Base-by-base conservation (phyloP, 805 yeast species). In the Wickerhamomyces pijperi region DNA sequence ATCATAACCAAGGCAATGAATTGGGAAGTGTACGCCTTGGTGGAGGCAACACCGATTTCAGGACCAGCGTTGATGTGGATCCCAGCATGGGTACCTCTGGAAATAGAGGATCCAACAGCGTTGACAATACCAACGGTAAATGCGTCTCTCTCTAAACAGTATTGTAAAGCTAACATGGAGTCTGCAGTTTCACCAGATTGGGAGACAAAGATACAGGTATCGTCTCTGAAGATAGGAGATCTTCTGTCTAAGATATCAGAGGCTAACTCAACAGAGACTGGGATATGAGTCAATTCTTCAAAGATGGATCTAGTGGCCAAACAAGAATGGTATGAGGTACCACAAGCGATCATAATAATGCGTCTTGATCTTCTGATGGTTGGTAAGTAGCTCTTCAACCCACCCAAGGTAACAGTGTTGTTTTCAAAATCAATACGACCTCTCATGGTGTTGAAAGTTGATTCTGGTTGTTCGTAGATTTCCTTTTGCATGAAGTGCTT, bases 141-240 rank as follows among this genome's bases (percentile, higher is more conserved):
- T 28, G 98, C 97, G 51, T 97, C 98, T 57, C 96, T 81, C 56
- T 94, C 97, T 56, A 82, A 73, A 68, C 97, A 90, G 67, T 87
- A 88, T 60, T 86, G 90, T 53, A 92, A 75, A 19, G 97, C 97
- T 58, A 86, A 73, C 76, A 92, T 83, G 7, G 95, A 78, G 63
- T 92, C 99, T 25, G 97, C 97, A 38, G 99, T 92, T 67, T 92
- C 99, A 61, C 99, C 99, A 42, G 95, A 84, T 66, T 92, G 99
- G 9, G 97, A 90, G 19, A 92, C 99, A 62, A 92, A 92, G 34
- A 94, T 78, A 66, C 97, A 87, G 5, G 95, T 86, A 61, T 92
- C 98, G 62, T 92, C 98, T 68, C 98, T 82, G 67, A 90, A 92
- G 34, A 92, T 94, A n/a, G 97, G 97, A 2, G 95, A 83, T 50